Conservation (phyloP, 169 alveolate genomes). For the Blepharisma undulans region DNA sequence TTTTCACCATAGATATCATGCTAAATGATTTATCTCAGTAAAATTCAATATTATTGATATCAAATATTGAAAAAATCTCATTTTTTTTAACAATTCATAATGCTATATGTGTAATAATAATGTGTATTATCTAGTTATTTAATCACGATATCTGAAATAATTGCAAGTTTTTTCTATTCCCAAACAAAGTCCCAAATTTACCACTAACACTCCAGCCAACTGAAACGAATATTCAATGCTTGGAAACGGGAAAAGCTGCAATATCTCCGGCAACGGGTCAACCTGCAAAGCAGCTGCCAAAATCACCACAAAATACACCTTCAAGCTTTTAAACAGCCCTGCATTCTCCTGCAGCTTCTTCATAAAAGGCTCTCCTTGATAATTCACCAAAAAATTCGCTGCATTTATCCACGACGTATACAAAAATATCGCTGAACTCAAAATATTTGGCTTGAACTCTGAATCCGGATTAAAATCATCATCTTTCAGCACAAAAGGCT, state of each 20-base stretch:
- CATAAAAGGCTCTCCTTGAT: slow-evolving; percentile 78
- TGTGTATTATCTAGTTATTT: not conserved
- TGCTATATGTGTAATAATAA: no score
- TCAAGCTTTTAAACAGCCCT: slow-evolving; percentile 43
- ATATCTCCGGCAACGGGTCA: slow-evolving; percentile 43
- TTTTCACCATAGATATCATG: not conserved
- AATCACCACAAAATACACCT: slow-evolving; percentile 37
- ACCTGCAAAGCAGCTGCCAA: slow-evolving; percentile 17
- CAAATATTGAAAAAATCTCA: no score
- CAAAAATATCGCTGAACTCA: slow-evolving; percentile 75
- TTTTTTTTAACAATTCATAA: no score
- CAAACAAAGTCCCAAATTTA: slow-evolving; percentile 39
- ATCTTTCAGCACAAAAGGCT: slow-evolving; percentile 50
- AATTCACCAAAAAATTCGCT: slow-evolving; percentile 73
- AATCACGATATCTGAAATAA: not conserved
- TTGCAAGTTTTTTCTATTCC: slow-evolving; percentile 45
- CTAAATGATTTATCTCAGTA: no score
- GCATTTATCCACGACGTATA: slow-evolving; percentile 52
- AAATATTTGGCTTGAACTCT: slow-evolving; percentile 84
- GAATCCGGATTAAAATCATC: slow-evolving; percentile 73
- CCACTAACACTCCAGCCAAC: slow-evolving; percentile 7
- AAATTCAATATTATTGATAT: no score
- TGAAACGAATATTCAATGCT: slow-evolving; percentile 36
- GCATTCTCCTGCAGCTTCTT: slow-evolving; percentile 62
- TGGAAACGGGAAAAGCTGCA: slow-evolving; percentile 62